phyloP scores from a whole-genome alignment of 441 rosid genomes.

The Gossypium schwendimanii region DNA sequence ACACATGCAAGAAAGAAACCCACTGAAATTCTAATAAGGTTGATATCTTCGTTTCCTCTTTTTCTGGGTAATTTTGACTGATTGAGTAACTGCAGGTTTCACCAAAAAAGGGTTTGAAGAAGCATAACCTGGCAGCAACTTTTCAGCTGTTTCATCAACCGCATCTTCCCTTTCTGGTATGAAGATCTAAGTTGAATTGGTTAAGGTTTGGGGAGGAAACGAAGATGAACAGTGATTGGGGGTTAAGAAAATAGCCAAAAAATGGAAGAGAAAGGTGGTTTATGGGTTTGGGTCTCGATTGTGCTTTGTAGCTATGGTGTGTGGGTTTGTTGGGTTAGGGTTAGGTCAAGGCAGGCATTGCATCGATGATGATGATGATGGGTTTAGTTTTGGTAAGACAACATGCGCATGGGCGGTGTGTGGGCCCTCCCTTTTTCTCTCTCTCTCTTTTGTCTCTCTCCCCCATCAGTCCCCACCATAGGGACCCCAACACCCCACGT shows the following conservation, averaged over 20 bases:
- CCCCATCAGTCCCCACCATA: background rate
- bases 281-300: background rate
- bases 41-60: background rate
- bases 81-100: slow-evolving; percentile 1
- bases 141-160: background rate
- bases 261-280: background rate
- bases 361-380: slow-evolving; percentile 22
- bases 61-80: background rate
- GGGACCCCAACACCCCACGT: slow-evolving; percentile 24
- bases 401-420: slow-evolving; percentile 81
- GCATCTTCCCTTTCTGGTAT: too few species aligned
- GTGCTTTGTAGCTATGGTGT: background rate
- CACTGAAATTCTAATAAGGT: background rate
- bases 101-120: background rate
- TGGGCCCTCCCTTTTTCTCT: slow-evolving; percentile 32
- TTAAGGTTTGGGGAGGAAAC: too few species aligned
- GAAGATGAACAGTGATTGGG: too few species aligned
- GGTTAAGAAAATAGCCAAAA: background rate
- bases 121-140: background rate
- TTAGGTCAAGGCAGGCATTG: slow-evolving; percentile 35
- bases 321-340: slow-evolving; percentile 36
- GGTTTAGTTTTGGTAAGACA: slow-evolving; percentile 51
- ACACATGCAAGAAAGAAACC: background rate
- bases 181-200: too few species aligned
- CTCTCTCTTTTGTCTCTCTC: slow-evolving; percentile 28